Evolutionary conservation across 441 rosid species (phyloP), one percentile per base, ranked within the genome.

Genomic region (Bocquillonia castaneifolia): DNA sequence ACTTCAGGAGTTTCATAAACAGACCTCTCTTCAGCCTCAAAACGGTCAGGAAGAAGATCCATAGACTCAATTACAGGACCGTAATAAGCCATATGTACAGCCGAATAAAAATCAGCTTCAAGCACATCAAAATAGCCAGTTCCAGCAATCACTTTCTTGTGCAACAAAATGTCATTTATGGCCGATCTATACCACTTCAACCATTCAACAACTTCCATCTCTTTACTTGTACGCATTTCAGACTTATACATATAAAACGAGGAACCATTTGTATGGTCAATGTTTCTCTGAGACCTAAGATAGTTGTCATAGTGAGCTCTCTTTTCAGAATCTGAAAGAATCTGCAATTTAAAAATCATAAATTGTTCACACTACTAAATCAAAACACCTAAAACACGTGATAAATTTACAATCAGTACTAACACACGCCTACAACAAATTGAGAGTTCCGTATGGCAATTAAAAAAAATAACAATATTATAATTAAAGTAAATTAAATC

Each of bases 1-100:
- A 93, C 89, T 71, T 93, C 97, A 6, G 79, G 79, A 58, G 86
- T 89, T 34, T 86, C 91, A 73, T 47, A 80, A 37, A 80, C 82
- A 76, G 98, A 93, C 74, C 98, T 86, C 72, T 91, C 98, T 85
- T 93, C 97, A 1, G 97, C 98, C 86, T 93, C 97, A 73, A 93
- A 93, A 68, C 90, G 72, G 68, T 85, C 88, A 3, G 98, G 98
- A 77, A 93, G 96, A 76, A 85, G 84, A 74, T 91, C 90, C 79
- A 84, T 72, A 39, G 89, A 89, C 54, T 89, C 93, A 23, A 91
- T 80, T 14, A 67, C 76, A 73, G 97, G 98, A 17, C 98, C 98
- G 52, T 87, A 91, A 65, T 84, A 93, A 25, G 97, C 97, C 0
- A 85, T 78, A 51, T 81, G 86, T 40, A 93, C 63, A 25, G 98